These are phyloP conservation scores for Hemileccinum hortonii DNA, from an alignment of 1,284 basidiomycete species.

Conservation along the genomic window DNA sequence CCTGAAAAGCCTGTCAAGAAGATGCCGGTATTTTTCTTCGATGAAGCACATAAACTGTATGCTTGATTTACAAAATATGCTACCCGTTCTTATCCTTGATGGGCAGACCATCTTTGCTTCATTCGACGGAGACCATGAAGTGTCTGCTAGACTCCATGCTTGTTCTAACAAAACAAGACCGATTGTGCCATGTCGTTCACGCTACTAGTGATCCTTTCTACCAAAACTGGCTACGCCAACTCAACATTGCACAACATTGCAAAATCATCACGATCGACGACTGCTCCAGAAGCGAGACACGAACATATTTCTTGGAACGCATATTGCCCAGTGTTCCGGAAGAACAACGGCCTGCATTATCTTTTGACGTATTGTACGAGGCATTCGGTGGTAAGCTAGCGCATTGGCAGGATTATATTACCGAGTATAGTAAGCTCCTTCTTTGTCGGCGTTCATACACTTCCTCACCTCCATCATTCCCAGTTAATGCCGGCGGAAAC, in stretches of 20 bases:
- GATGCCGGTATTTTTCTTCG: slow-evolving; percentile 78
- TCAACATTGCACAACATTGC: slow-evolving; percentile 78
- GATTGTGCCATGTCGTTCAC: slow-evolving; percentile 79
- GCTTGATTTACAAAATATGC: slow-evolving; percentile 21
- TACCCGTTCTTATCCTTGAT: slow-evolving; percentile 7
- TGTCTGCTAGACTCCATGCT: slow-evolving; percentile 79
- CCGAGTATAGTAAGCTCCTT: slow-evolving; percentile 59
- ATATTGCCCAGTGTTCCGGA: slow-evolving; percentile 65
- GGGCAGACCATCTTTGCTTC: slow-evolving; percentile 65
- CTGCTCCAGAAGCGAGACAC: slow-evolving; percentile 67
- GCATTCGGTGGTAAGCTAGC: slow-evolving; percentile 81
- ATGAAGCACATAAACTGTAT: slow-evolving; percentile 80
- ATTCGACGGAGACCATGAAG: slow-evolving; percentile 77
- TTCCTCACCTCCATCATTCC: slow-evolving; percentile 4
- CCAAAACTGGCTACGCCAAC: slow-evolving; percentile 74
- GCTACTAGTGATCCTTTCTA: slow-evolving; percentile 84
- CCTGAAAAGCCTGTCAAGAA: slow-evolving; percentile 52
- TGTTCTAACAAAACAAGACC: slow-evolving; percentile 81
- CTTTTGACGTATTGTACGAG: slow-evolving; percentile 71
- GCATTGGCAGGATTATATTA: slow-evolving; percentile 76
- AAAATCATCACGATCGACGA: slow-evolving; percentile 82
- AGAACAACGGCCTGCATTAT: slow-evolving; percentile 47
- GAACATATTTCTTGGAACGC: slow-evolving; percentile 60
- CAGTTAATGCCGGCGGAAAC: slow-evolving; percentile 35
- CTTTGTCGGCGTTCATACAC: not conserved